Evolutionary conservation across 306 rosid genomes (phyloP), one percentile per base, ranked within the genome.

Genomic region (Trifolium pratense): DNA sequence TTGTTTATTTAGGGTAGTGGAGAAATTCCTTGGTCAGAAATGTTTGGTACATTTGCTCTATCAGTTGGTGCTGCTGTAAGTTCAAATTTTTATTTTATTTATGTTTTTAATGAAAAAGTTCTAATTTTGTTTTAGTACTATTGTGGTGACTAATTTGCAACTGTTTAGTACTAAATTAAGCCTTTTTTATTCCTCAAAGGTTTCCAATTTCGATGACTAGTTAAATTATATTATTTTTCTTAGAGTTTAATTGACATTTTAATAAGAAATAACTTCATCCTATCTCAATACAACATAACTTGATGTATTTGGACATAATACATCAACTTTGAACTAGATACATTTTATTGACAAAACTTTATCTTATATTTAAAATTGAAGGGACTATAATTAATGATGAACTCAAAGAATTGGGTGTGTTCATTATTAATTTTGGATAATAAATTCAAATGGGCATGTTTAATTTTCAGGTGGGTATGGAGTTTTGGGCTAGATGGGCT

Each of bases 41-140:
- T 94, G 95, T 87, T 94, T 51, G 97, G 99, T 64, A 94, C 99
- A 84, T 89, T 91, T 83, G 86, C 97, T 80, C 88, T 94, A 2
- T 88, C 97, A 4, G 93, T 94, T 4, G 97, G 99, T n/a, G 97
- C 99, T 74, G 97, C 97, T 58, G 87, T 83, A 65, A 83, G 87
- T 75, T n/a, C 60, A 9, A 65, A 18, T 21, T 2, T 16, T 34
- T 20, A 7, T 16, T 49, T 7, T 3, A 12, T 16, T 49, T 29
- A 0, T 42, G 13, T 16, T 16, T 45, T 14, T 11, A 2, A 21
- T 42, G 14, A 42, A 10, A 10, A 10, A 2, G 48, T 42, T 46
- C 18, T 9, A 46, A 48, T 15, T 48, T 48, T 48, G 1, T n/a
- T 16, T n/a, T n/a, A n/a, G n/a, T n/a, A n/a, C n/a, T n/a, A n/a